Conservation (phyloP, 345 rosid species). For the Populus tremula region DNA sequence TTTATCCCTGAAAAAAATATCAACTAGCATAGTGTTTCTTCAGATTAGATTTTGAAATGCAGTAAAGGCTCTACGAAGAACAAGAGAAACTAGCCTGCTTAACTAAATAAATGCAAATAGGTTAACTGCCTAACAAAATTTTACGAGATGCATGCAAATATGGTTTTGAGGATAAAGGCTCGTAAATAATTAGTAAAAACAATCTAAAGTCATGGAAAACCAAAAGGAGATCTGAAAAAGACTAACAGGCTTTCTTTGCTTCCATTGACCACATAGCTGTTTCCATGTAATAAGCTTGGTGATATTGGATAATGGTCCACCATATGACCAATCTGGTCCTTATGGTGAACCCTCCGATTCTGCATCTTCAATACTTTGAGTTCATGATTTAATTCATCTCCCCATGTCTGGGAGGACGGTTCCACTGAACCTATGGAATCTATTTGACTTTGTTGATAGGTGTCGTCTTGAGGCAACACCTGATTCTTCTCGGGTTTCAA, state of each 20-base stretch:
- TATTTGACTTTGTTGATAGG: slow-evolving; percentile 42
- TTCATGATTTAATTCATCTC: slow-evolving; percentile 61
- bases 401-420: slow-evolving; percentile 62
- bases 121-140: background rate
- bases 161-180: background rate
- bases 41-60: background rate
- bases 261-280: slow-evolving; percentile 39
- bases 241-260: slow-evolving; percentile 86
- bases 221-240: slow-evolving; percentile 16
- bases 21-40: background rate
- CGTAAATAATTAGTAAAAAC: background rate
- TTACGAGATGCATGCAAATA: background rate
- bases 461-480: slow-evolving; percentile 77
- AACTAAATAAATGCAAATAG: background rate
- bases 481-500: slow-evolving; percentile 87
- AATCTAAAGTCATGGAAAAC: background rate
- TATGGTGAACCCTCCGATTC: slow-evolving; percentile 46
- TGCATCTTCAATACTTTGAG: slow-evolving; percentile 61
- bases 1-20: background rate
- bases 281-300: slow-evolving; percentile 79
- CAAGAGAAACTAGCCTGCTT: background rate
- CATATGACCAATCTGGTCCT: slow-evolving; percentile 50
- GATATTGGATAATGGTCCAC: slow-evolving; percentile 60
- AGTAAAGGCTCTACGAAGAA: background rate
- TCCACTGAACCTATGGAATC: slow-evolving; percentile 49